Base-by-base conservation (phyloP, 257 asterid genomes). In the Osmanthus fragrans region DNA sequence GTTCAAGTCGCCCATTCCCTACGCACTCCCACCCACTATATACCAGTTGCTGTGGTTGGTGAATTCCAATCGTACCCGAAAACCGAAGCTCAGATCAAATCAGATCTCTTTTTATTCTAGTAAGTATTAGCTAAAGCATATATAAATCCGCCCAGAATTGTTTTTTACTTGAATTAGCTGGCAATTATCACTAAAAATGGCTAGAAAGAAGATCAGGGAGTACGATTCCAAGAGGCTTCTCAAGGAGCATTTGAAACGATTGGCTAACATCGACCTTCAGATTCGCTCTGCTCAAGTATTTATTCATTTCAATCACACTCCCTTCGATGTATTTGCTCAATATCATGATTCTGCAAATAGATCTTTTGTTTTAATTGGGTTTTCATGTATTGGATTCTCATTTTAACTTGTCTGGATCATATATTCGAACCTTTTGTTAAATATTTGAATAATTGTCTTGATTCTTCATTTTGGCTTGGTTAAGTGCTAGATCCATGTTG, bases 171-270 rank as follows among this genome's bases (percentile, higher is more conserved):
- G 65, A 63, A 75, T 70, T 72, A 27, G 18, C 30, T 67, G n/a
- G 25, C 47, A 65, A 72, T 54, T 5, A 19, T n/a, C 4, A n/a
- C 73, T 42, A 12, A 75, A 76, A 36, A 92, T 92, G 94, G 96
- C 97, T 34, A 89, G 97, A 72, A 92, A 92, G 89, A 89, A 89
- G 93, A 90, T 89, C 85, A 90, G 95, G 76, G 96, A 90, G 89
- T 89, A 86, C 80, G 95, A 87, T 84, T 92, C 97, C 63, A 92
- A 92, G 87, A 88, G 94, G 80, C 92, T 89, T 79, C 91, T 89
- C 56, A 88, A 88, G 74, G 90, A 92, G 89, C 90, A 92, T 76
- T 77, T 92, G 90, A 92, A 92, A 75, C 83, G 92, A 77, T 88
- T 92, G 37, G 63, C 88, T 77, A 91, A 87, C n/a, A 76, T 90